Evolutionary conservation across 176 grass and related monocot species (phyloP), one percentile per base, ranked within the genome.

Genomic region (Oryza officinalis): DNA sequence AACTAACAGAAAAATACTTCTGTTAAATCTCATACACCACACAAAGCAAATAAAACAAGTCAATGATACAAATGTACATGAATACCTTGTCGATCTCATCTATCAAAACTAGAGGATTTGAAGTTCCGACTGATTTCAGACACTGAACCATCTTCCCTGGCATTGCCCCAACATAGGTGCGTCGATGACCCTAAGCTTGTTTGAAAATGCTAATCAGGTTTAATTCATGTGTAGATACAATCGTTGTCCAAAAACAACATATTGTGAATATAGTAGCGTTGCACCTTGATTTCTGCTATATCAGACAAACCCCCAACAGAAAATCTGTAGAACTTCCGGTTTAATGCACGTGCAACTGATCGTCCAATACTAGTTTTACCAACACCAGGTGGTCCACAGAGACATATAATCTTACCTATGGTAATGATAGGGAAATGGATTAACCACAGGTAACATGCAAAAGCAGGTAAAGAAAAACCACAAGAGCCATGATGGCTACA

Each of bases 81-180:
- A 82, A 80, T 86, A 99, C 96, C 96, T 99, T 99, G 85, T 99
- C 96, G 32, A 99, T 99, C 78, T 99, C 96, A 86, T 99, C 96
- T 87, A 99, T 99, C 78, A 99, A 78, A 67, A 99, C 96, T 32
- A 99, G 82, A 80, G 96, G 96, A 79, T 99, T 99, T 79, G 93
- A 89, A 75, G 96, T 99, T 75, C 89, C 91, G 44, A 99, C 93
- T 44, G 78, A 88, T 81, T 99, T 99, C 57, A 99, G 88, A 87
- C 96, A 99, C 59, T 99, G 96, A 81, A 99, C 96, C 93, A 99
- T 99, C 87, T 99, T 99, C 83, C 96, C 96, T 83, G 96, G 96
- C 96, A 99, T 99, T 40, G 96, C 96, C 80, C 96, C 93, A 82
- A 99, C 87, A 80, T 99, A 99, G 17, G 96, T 99, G 27, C 96